Evolutionary conservation across 2,329 filamentous ascomycete species (phyloP).

Genomic region (Ascomycota sp.): DNA sequence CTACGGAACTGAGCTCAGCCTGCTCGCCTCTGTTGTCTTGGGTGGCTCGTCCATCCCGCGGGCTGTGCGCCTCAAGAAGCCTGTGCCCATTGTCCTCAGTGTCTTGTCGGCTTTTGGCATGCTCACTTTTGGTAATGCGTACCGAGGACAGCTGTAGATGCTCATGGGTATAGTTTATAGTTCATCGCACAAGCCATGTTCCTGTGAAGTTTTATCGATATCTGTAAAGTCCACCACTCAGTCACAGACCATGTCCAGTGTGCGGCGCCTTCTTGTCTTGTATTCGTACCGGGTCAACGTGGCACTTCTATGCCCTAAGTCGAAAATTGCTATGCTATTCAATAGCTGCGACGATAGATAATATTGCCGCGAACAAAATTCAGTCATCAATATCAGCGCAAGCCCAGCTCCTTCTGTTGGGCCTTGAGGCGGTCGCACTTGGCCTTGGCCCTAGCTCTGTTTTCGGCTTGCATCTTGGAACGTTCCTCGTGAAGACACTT

Average conservation of each 20-base stretch:
- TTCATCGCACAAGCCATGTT: no score
- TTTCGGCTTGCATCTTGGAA: slow-evolving; percentile 54
- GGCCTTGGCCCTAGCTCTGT: slow-evolving; percentile 47
- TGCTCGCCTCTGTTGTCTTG: slow-evolving; percentile 71
- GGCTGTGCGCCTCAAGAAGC: slow-evolving; percentile 67
- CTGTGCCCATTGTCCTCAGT: slow-evolving; percentile 63
- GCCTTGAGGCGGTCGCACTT: slow-evolving; percentile 53
- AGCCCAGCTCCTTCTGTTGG: slow-evolving; percentile 35
- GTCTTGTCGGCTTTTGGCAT: slow-evolving; percentile 61
- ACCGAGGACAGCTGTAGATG: slow-evolving; percentile 18
- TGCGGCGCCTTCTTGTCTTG: background rate
- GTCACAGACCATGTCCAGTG: background rate
- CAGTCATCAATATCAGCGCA: slow-evolving; percentile 8
- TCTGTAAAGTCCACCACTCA: background rate
- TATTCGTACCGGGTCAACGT: background rate
- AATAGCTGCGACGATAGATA: no score
- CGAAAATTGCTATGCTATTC: no score
- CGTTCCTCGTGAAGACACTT: slow-evolving; percentile 68
- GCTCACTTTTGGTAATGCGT: slow-evolving; percentile 59
- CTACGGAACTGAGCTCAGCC: slow-evolving; percentile 75
- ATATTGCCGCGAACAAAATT: no score
- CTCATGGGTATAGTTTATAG: background rate
- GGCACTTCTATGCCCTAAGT: no score
- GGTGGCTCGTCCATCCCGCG: slow-evolving; percentile 71
- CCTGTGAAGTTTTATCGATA: no score